Evolutionary conservation across 2,329 filamentous ascomycete genomes (phyloP), one percentile per base, ranked within the genome.

Genomic region (Colletotrichum sansevieriae): DNA sequence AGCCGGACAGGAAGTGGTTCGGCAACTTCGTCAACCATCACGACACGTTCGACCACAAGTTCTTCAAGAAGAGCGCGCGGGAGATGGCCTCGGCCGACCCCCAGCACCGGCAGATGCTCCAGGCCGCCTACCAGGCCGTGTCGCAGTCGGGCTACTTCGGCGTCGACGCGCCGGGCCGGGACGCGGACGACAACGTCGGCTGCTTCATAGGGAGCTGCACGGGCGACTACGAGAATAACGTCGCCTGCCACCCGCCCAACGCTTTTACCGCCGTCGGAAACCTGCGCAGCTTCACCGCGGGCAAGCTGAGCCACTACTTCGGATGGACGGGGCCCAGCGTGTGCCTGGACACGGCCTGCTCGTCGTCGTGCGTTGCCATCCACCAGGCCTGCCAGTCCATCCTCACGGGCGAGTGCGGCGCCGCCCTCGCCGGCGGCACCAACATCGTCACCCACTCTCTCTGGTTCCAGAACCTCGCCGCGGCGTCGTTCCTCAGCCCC

Each of bases 141-240:
- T 77, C 79, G 64, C 70, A 77, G 18, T 66, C 70, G 1, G 75
- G 75, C 1, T 76, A 76, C 46, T 72, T 71, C 10, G 11, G 4
- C 35, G 13, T 10, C 18, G 8, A 18, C 6, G 6, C 15, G 5
- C 4, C 10, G 49, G 37, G 46, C 18, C 33, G 37, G 33, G 39
- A 52, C 44, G 61, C 74, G 72, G 22, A 1, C 18, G 18, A 18
- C 18, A 18, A 18, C 18, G 70, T 82, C 1, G 83, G 82, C 3
- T 76, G 74, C 18, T 84, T 79, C 52, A 70, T 84, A 1, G 81
- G 75, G 33, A 71, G 68, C 0, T 72, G 68, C 4, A 12, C 18
- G 18, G 18, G 18, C 5, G 81, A 85, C 57, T 84, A 85, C 66
- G 78, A 83, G 18, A 54, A 78, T 41, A 83, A 84, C 57, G 70